These are phyloP conservation scores for Scortechinia acanthostroma DNA, from an alignment of 2,329 filamentous ascomycete species.

Conservation along the genomic window DNA sequence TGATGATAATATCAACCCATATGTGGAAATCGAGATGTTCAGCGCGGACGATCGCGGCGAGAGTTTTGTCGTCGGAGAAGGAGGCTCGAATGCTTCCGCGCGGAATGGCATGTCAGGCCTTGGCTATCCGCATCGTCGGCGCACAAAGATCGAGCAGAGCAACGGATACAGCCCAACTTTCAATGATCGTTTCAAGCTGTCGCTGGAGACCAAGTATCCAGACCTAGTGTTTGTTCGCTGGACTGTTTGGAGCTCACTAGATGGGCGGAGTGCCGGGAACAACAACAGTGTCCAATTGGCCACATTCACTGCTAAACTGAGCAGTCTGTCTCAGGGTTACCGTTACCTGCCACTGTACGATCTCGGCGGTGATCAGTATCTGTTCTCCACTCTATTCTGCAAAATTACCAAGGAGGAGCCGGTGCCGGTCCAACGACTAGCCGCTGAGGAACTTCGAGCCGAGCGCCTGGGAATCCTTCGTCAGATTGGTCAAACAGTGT, in stretches of 20 bases:
- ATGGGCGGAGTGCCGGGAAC: constrained; percentile 46
- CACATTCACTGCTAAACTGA: constrained; percentile 63
- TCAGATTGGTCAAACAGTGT: constrained; percentile 30
- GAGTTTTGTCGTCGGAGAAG: constrained; percentile 49
- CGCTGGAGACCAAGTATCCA: constrained; percentile 58
- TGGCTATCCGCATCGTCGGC: constrained; percentile 53
- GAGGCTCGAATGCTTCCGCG: constrained; percentile 52
- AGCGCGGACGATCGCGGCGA: constrained; percentile 61
- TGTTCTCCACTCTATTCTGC: constrained; percentile 64
- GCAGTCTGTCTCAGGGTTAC: constrained; percentile 56
- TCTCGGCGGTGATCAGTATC: constrained; percentile 57
- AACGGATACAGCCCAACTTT: constrained; percentile 66
- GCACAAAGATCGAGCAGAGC: constrained; percentile 53
- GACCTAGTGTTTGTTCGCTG: constrained; percentile 64
- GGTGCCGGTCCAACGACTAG: constrained; percentile 12
- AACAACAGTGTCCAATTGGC: constrained; percentile 44
- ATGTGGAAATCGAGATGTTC: constrained; percentile 65
- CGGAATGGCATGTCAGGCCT: constrained; percentile 50
- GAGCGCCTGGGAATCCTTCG: constrained; percentile 28
- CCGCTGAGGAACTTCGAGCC: constrained; percentile 24
- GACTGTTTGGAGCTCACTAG: constrained; percentile 60
- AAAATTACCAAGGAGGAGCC: constrained; percentile 29
- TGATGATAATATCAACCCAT: constrained; percentile 58
- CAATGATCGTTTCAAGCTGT: constrained; percentile 52
- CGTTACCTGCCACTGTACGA: constrained; percentile 63